These are phyloP conservation scores for Boletus vermiculosoides DNA, from an alignment of 768 basidiomycete genomes.

Conservation along the genomic window DNA sequence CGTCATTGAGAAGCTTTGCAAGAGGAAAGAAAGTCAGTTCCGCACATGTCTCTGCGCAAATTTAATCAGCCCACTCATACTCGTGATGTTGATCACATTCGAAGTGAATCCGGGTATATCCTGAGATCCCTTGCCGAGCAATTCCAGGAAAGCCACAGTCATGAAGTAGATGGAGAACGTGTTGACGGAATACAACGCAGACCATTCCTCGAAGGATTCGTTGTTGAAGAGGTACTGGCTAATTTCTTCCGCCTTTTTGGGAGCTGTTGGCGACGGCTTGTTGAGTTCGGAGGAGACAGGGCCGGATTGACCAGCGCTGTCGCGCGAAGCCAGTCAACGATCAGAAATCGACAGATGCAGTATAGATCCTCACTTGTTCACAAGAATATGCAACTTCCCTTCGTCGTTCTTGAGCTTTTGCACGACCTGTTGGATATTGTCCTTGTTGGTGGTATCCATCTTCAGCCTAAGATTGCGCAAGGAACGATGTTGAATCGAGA, in stretches of 20 bases:
- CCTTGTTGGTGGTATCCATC: constrained; percentile 72
- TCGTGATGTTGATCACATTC: constrained; percentile 73
- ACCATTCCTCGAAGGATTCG: constrained; percentile 64
- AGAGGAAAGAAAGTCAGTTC: not conserved
- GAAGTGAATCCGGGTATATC: constrained; percentile 59
- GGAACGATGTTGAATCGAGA: not conserved
- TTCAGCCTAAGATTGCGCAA: constrained; percentile 41
- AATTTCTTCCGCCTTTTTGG: constrained; percentile 61
- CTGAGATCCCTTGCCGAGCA: constrained; percentile 69
- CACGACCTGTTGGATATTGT: constrained; percentile 59
- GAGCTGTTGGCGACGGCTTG: constrained; percentile 53
- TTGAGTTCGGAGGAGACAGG: constrained; percentile 60
- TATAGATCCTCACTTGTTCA: constrained; percentile 65
- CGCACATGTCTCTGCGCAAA: constrained; percentile 76
- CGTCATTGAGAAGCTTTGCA: no score
- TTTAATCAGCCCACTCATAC: constrained; percentile 70
- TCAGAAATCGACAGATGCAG: not conserved
- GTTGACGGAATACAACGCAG: constrained; percentile 61
- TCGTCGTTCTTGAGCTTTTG: constrained; percentile 40
- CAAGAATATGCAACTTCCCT: constrained; percentile 72
- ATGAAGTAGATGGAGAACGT: constrained; percentile 76
- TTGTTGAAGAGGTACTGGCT: constrained; percentile 69
- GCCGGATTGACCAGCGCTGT: constrained; percentile 73
- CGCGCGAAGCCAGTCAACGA: not conserved
- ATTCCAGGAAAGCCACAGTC: constrained; percentile 71